Percentiles rank a stretch among this genome's conserved stretches.
Conservation (phyloP, 2,329 filamentous ascomycete species). For the Bipolaris zeicola region DNA sequence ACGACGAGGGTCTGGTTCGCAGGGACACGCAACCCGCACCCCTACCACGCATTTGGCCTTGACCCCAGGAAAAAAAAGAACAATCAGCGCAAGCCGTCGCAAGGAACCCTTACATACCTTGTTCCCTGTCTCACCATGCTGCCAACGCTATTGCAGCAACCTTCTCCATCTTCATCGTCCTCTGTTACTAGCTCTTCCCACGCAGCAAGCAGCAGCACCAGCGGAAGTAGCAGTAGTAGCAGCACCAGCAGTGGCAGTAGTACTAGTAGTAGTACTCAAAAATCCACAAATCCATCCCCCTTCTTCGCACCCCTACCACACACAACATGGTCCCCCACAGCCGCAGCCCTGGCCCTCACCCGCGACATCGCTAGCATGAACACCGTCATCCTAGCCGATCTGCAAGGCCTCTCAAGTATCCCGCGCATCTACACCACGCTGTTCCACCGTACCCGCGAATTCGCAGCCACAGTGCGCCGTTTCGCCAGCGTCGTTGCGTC, state of each 20-base stretch:
- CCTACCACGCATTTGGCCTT: too few species aligned
- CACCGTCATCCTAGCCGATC: not conserved
- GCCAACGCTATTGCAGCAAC: too few species aligned
- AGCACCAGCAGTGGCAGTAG: not conserved
- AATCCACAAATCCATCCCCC: not conserved
- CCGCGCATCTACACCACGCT: conserved; percentile 11
- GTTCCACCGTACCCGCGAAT: conserved; percentile 15
- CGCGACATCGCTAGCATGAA: conserved; percentile 8
- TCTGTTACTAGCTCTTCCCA: not conserved
- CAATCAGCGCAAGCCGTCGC: too few species aligned
- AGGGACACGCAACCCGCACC: too few species aligned
- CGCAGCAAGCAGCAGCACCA: not conserved
- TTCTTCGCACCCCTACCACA: not conserved
- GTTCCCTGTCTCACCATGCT: too few species aligned
- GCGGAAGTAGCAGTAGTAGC: not conserved
- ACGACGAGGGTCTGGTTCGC: too few species aligned
- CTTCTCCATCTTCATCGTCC: too few species aligned
- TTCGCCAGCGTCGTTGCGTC: conserved; percentile 1
- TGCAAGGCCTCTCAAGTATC: conserved; percentile 4
- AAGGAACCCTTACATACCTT: too few species aligned
- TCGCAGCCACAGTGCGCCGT: conserved; percentile 13
- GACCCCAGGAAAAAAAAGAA: too few species aligned
- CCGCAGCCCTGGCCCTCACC: not conserved
- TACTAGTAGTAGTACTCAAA: not conserved
- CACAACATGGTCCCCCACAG: conserved; percentile 1